These are phyloP conservation scores for Hypoxylon sp. DNA, from an alignment of 2,329 filamentous ascomycete genomes.

Conservation along the genomic window DNA sequence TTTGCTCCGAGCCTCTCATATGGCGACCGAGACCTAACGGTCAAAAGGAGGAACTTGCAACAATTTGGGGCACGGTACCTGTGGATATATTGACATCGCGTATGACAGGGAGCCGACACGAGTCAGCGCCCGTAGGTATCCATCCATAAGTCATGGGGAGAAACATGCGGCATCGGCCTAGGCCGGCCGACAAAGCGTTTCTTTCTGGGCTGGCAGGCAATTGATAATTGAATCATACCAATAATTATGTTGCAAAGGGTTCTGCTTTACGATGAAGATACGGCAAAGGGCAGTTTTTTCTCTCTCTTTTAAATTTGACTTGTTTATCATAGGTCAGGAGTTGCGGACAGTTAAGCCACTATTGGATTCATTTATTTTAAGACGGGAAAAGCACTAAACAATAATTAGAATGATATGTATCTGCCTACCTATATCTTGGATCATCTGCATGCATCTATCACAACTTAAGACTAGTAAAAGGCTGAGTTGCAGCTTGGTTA, in stretches of 20 bases:
- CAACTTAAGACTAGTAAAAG: constrained; percentile 4
- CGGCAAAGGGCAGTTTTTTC: too few relatives aligned
- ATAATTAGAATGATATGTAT: background rate
- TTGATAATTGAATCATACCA: constrained; percentile 10
- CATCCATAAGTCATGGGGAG: constrained; percentile 26
- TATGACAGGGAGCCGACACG: constrained; percentile 35
- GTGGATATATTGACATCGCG: constrained; percentile 30
- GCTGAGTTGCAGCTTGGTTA: constrained; percentile 17
- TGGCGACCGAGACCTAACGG: constrained; percentile 28
- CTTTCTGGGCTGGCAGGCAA: constrained; percentile 35
- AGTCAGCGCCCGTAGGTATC: constrained; percentile 29
- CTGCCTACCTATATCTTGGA: background rate
- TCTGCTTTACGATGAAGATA: too few relatives aligned
- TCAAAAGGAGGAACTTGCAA: constrained; percentile 24
- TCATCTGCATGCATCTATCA: constrained; percentile 1
- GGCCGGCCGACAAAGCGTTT: constrained; percentile 23
- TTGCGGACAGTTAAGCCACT: too few relatives aligned
- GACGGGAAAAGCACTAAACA: constrained; percentile 1
- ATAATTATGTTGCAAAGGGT: too few relatives aligned
- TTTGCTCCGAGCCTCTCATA: constrained; percentile 7
- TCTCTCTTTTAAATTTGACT: too few relatives aligned
- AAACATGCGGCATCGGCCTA: constrained; percentile 35
- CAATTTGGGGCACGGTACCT: constrained; percentile 16
- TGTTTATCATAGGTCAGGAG: too few relatives aligned
- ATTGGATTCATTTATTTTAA: too few relatives aligned